Evolutionary conservation across 2,329 filamentous ascomycete genomes (phyloP).

Genomic region (Ophiostoma perfectum): DNA sequence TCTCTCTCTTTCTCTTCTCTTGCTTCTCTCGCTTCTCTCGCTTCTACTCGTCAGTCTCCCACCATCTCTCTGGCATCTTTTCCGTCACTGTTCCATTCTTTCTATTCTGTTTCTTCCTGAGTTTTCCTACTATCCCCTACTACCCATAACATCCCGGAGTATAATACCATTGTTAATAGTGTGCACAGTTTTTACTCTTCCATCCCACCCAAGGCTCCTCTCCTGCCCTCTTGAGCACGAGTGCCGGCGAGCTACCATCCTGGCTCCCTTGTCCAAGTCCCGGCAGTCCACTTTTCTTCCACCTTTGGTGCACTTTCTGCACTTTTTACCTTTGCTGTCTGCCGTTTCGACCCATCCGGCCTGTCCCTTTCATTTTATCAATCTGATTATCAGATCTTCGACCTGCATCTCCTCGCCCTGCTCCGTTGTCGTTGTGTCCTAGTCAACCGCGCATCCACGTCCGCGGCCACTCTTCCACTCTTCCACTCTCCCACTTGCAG

Average conservation of each 20-base stretch:
- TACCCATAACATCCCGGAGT: background rate
- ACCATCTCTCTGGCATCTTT: background rate
- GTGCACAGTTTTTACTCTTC: background rate
- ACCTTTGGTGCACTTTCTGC: background rate
- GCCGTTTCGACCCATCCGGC: conserved; percentile 8
- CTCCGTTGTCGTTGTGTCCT: background rate
- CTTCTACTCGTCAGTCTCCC: background rate
- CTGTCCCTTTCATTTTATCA: conserved; percentile 14
- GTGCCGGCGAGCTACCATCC: conserved; percentile 2
- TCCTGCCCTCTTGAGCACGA: conserved; percentile 13
- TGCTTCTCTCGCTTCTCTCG: background rate
- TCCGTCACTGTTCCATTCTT: background rate
- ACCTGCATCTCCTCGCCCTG: conserved; percentile 1
- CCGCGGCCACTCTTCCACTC: too few relatives aligned
- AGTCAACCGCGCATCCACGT: too few relatives aligned
- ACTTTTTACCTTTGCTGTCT: background rate
- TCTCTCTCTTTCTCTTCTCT: background rate
- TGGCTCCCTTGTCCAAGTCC: conserved; percentile 10
- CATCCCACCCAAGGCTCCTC: conserved; percentile 4
- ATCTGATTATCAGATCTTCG: conserved; percentile 14
- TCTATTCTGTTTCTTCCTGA: background rate
- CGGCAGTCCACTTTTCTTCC: background rate
- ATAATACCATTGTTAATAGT: background rate
- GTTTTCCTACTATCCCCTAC: background rate
- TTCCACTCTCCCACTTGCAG: too few relatives aligned